A percentile compares a stretch with the other conserved stretches of the same genome.
phyloP scores from a whole-genome alignment of 2,329 filamentous ascomycete species.

The Beauveria asiatica region DNA sequence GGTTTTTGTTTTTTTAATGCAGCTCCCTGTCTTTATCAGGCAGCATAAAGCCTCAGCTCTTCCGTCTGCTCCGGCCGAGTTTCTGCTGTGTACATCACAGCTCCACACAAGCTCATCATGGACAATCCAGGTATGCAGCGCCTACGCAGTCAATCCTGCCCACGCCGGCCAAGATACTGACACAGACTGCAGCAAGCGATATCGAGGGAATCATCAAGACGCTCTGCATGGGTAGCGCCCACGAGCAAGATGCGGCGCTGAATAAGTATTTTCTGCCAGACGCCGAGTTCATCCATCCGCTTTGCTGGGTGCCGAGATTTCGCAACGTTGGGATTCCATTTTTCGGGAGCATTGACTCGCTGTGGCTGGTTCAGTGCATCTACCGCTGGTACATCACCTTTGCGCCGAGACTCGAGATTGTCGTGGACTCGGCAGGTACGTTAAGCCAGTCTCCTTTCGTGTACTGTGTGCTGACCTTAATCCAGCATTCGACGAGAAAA shows the following conservation, averaged over 20 bases:
- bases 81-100: background rate
- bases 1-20: background rate
- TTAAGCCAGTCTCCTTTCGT: background rate
- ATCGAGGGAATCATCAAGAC: constrained; percentile 58
- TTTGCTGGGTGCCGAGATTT: constrained; percentile 60
- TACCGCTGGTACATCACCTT: constrained; percentile 82
- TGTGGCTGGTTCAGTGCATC: constrained; percentile 58
- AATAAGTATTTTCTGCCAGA: constrained; percentile 64
- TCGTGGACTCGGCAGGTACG: constrained; percentile 50
- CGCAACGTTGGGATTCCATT: constrained; percentile 32
- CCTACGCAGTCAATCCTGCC: background rate
- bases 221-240: constrained; percentile 58
- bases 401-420: constrained; percentile 61
- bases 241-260: constrained; percentile 56
- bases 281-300: constrained; percentile 69
- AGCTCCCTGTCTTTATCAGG: background rate
- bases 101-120: constrained; percentile 19
- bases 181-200: constrained; percentile 24
- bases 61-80: background rate
- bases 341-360: constrained; percentile 45
- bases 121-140: constrained; percentile 33
- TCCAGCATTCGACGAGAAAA: constrained; percentile 59
- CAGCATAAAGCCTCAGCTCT: background rate
- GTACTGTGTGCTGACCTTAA: background rate
- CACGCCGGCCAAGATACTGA: background rate